Percentiles rank a stretch among this genome's conserved stretches.
phyloP scores from a whole-genome alignment of 805 yeast species.

The Sugiyamaella americana region DNA sequence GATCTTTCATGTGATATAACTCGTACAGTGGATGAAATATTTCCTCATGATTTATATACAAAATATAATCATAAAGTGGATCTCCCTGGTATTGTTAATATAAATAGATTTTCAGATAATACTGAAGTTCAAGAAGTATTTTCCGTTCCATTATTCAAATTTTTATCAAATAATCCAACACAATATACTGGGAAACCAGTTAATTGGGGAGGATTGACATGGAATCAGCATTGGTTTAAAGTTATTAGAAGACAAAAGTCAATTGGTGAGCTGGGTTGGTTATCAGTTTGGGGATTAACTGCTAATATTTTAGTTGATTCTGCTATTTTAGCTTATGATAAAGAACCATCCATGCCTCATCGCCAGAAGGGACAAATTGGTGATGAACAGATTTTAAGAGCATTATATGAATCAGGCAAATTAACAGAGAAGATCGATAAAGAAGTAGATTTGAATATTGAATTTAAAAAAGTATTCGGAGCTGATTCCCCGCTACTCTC shows the following conservation, averaged over 20 bases:
- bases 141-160: conserved; percentile 22
- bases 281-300: conserved; percentile 39
- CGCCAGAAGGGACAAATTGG: conserved; percentile 25
- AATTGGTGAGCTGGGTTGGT: conserved; percentile 28
- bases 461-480: conserved; percentile 22
- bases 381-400: conserved; percentile 27
- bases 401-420: conserved; percentile 19
- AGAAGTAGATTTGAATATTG: conserved; percentile 17
- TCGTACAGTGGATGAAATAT: neutral
- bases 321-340: conserved; percentile 31
- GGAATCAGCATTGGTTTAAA: conserved; percentile 32
- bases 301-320: conserved; percentile 37
- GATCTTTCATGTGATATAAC: neutral
- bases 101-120: conserved; percentile 6
- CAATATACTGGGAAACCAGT: conserved; percentile 23
- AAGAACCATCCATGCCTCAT: conserved; percentile 32
- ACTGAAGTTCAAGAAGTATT: conserved; percentile 33
- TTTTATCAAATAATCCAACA: conserved; percentile 20
- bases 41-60: neutral
- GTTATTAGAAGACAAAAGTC: conserved; percentile 23
- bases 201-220: conserved; percentile 32
- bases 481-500: conserved; percentile 17
- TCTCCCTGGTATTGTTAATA: conserved; percentile 19
- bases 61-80: conserved; percentile 9
- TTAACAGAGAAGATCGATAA: conserved; percentile 18